Base-by-base conservation (phyloP, 202 grass and related monocot genomes). In the Brachypodium distachyon region DNA sequence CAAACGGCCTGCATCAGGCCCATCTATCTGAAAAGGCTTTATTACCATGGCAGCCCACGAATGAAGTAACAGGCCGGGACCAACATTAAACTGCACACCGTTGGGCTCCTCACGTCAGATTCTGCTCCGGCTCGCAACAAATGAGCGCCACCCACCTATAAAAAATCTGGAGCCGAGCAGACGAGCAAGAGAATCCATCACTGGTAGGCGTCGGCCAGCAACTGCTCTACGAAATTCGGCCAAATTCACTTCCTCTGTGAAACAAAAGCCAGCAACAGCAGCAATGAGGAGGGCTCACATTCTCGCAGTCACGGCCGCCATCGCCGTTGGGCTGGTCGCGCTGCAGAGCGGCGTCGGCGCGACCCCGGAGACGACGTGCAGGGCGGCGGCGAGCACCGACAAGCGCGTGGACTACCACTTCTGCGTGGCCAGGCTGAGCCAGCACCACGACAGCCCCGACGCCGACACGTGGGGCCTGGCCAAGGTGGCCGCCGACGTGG, bases 401-500 rank as follows among this genome's bases (percentile, higher is more conserved):
- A 36, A 21, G 6, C 56, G 67, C 34, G 56, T 84, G 55, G 74
- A 78, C 57, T 84, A 79, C 74, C 2, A 4, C 4, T 86, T 81
- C 71, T 86, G 77, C 77, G 53, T 80, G 36, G 14, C 61, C 0
- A 9, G 27, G 62, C 71, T 86, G 54, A 60, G 71, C 53, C 52
- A 80, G 7, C 80, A 88, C 80, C 81, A 46, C 61, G 80, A 83
- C 36, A 83, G 75, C 75, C 69, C 81, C 43, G 81, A 83, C 79
- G 87, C 87, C 2, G 78, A 86, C 83, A 61, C 51, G 0, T 85
- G 83, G 87, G 73, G 78, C 42, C 68, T 90, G 19, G 78, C 87
- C 17, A 88, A 88, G 86, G 76, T 88, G 68, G 86, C 81, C 37
- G 81, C 76, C 23, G 52, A 69, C 19, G 39, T 75, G 28, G 81